A percentile compares a stretch with the other conserved stretches of the same genome.
Evolutionary conservation across 495 filamentous ascomycete genomes (phyloP).

Genomic region (Penicillium coffeae): DNA sequence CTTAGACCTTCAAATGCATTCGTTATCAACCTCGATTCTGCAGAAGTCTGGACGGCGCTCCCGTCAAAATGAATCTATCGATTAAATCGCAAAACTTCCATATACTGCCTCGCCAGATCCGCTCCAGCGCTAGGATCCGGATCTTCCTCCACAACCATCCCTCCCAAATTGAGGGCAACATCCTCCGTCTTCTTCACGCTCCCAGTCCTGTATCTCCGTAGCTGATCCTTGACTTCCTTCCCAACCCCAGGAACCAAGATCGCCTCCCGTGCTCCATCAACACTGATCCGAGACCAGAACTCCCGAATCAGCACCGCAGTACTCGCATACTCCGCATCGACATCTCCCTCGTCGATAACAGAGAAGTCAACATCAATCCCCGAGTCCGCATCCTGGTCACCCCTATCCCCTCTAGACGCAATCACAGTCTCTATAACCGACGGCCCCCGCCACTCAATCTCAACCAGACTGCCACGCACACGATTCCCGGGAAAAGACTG

Average conservation of each 20-base stretch:
- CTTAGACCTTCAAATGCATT: not conserved
- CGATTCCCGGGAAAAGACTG: conserved; percentile 38
- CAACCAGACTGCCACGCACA: conserved; percentile 39
- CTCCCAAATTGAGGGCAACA: conserved; percentile 4
- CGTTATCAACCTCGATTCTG: not conserved
- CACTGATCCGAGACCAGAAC: conserved; percentile 36
- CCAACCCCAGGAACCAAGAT: conserved; percentile 42
- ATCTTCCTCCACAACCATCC: conserved; percentile 23
- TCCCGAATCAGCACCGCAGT: conserved; percentile 40
- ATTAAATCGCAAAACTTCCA: conserved; percentile 47
- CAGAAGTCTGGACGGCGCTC: no score
- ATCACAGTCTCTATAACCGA: conserved; percentile 32
- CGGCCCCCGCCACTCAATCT: conserved; percentile 43
- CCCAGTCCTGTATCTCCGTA: conserved; percentile 18
- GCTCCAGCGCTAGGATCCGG: conserved; percentile 37
- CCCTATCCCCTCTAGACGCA: not conserved
- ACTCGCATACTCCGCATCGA: conserved; percentile 40
- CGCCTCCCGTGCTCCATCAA: conserved; percentile 37
- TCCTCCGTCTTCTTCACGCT: conserved; percentile 5
- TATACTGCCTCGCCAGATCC: conserved; percentile 46
- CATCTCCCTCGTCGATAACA: conserved; percentile 35
- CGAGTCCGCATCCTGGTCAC: conserved; percentile 18
- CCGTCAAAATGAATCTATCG: conserved; percentile 21
- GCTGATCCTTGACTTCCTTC: conserved; percentile 34
- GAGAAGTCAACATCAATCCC: conserved; percentile 30